These are phyloP conservation scores for Arachnomyces sp. DNA, from an alignment of 2,329 filamentous ascomycete species.

Conservation along the genomic window DNA sequence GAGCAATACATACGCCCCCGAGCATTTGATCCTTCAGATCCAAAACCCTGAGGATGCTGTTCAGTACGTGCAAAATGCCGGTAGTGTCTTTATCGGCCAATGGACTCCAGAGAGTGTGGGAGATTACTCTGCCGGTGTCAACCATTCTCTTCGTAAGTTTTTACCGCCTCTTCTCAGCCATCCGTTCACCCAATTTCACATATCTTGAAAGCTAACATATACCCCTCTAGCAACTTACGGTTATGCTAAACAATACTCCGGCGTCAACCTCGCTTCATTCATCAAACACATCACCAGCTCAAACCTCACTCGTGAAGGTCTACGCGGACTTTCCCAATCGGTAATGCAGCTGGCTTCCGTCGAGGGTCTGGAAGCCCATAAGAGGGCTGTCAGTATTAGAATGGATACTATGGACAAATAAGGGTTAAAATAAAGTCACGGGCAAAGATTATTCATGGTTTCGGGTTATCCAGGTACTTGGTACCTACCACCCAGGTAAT, in stretches of 20 bases:
- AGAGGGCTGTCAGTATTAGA: constrained; percentile 60
- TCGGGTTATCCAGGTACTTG: too few species aligned
- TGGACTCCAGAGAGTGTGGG: constrained; percentile 98
- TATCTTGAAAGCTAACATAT: constrained; percentile 15
- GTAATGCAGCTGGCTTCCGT: constrained; percentile 95
- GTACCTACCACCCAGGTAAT: too few species aligned
- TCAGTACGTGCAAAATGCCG: constrained; percentile 79
- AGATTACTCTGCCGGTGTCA: constrained; percentile 95
- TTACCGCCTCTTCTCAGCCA: neutral
- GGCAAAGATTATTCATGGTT: neutral
- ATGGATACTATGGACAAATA: neutral
- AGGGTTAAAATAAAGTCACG: constrained; percentile 4
- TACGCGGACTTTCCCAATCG: constrained; percentile 74
- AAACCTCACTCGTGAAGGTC: constrained; percentile 74
- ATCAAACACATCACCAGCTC: constrained; percentile 97
- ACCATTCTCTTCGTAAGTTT: constrained; percentile 87
- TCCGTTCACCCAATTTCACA: neutral
- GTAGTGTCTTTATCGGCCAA: constrained; percentile 87
- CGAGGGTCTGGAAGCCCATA: constrained; percentile 89
- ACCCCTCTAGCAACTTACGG: constrained; percentile 72
- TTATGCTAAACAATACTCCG: constrained; percentile 96
- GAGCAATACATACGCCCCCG: constrained; percentile 91
- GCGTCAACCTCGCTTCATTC: constrained; percentile 91
- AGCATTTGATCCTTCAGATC: constrained; percentile 90
- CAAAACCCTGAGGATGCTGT: constrained; percentile 66